phyloP scores from a whole-genome alignment of 1,139 yeast species.

The Sugiyamaella sp. region DNA sequence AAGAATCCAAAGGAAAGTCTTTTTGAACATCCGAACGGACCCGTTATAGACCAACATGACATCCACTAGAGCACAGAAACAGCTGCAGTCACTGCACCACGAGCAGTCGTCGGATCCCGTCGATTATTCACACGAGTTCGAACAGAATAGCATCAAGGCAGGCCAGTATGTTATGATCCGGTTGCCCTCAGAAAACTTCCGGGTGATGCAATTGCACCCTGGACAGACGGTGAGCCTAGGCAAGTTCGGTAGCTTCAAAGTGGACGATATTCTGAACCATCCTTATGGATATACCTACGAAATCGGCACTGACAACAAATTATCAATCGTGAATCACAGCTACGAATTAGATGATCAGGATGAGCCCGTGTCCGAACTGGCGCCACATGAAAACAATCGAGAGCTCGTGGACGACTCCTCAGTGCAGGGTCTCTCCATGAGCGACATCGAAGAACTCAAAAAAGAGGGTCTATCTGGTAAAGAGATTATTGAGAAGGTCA shows the following conservation, averaged over 20 bases:
- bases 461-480: slow-evolving; percentile 63
- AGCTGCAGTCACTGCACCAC: slow-evolving; percentile 6
- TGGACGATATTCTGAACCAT: slow-evolving; percentile 73
- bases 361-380: slow-evolving; percentile 27
- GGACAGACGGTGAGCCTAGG: slow-evolving; percentile 73
- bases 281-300: slow-evolving; percentile 92
- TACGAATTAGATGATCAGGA: slow-evolving; percentile 37
- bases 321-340: slow-evolving; percentile 34
- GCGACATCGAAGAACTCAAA: slow-evolving; percentile 81
- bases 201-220: slow-evolving; percentile 64
- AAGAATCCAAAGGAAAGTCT: background rate
- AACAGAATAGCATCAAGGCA: slow-evolving; percentile 42
- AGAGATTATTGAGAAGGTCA: slow-evolving; percentile 77
- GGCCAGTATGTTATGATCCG: slow-evolving; percentile 66
- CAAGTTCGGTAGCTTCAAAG: slow-evolving; percentile 84
- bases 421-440: slow-evolving; percentile 71
- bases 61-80: slow-evolving; percentile 9
- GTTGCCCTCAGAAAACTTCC: slow-evolving; percentile 79
- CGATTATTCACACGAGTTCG: slow-evolving; percentile 17
- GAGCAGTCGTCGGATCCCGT: background rate
- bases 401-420: slow-evolving; percentile 74
- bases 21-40: background rate
- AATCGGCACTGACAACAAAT: slow-evolving; percentile 51
- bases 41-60: background rate
- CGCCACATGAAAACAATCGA: slow-evolving; percentile 57